Evolutionary conservation across 345 rosid species (phyloP), one percentile per base, ranked within the genome.

Genomic region (Clarkia xantiana): DNA sequence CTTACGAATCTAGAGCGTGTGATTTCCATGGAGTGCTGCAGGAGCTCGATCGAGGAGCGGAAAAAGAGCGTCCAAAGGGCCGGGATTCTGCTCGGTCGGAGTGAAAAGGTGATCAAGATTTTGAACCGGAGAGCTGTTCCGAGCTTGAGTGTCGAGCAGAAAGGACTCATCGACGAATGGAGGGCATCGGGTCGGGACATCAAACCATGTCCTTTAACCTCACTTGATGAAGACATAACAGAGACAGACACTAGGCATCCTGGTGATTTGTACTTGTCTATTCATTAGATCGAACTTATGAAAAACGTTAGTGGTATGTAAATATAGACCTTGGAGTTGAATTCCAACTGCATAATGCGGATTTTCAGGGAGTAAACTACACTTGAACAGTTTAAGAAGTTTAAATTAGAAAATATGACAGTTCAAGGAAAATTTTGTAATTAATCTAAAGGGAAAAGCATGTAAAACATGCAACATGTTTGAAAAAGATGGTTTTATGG

Each of bases 131-230:
- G 57, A 49, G 46, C 63, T 18, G 23, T 57, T 42, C 86, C 78
- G 1, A 51, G 47, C 17, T 8, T 78, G 62, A 50, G 57, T 23
- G 63, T 79, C 36, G 79, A 75, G 40, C 43, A 65, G 69, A 51
- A 69, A 65, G 78, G 69, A 29, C 49, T 44, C 53, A 71, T 85
- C 11, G 84, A 85, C 13, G 67, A 82, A 57, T 89, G 97, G 95
- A 75, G 80, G 22, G 55, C 69, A 11, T 60, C 44, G 12, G 62
- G 66, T 45, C 19, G 52, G 57, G 59, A 22, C 53, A 64, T 42
- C 53, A 42, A 53, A 15, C 34, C 25, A 46, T 18, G 14, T 11
- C n/a, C 17, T 2, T 4, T 14, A 1, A 23, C 15, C n/a, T 11
- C 38, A 18, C 50, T 43, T 11, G 11, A 34, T 2, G 42, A 34